phyloP scores from a whole-genome alignment of 805 yeast genomes.

The Barnettozyma pratensis region DNA sequence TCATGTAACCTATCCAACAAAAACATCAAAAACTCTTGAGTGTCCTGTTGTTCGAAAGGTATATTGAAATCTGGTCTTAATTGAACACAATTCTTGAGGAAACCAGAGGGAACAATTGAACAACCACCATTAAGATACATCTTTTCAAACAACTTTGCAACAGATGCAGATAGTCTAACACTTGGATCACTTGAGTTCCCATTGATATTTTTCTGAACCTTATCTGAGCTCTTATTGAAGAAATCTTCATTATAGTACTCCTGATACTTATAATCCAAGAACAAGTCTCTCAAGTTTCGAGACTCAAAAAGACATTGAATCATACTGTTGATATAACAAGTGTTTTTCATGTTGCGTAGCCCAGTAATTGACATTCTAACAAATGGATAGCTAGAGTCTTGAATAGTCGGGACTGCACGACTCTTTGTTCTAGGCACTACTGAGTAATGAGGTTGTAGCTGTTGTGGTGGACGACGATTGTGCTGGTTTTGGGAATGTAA shows the following conservation, averaged over 20 bases:
- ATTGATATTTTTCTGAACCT: not conserved
- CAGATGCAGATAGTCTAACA: slow-evolving; percentile 38
- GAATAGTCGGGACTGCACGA: slow-evolving; percentile 31
- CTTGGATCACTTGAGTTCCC: not conserved
- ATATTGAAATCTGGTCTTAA: slow-evolving; percentile 64
- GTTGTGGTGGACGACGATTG: slow-evolving; percentile 7
- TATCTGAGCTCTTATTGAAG: slow-evolving; percentile 17
- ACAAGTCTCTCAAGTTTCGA: slow-evolving; percentile 41
- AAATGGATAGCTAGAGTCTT: slow-evolving; percentile 31
- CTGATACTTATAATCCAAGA: slow-evolving; percentile 40
- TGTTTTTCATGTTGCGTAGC: slow-evolving; percentile 60
- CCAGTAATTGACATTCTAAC: slow-evolving; percentile 53
- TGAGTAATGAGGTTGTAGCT: not conserved
- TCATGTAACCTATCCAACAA: slow-evolving; percentile 64
- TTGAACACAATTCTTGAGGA: slow-evolving; percentile 44
- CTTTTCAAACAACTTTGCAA: slow-evolving; percentile 49
- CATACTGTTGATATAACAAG: slow-evolving; percentile 74
- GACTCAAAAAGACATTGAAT: slow-evolving; percentile 64
- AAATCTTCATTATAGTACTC: slow-evolving; percentile 33
- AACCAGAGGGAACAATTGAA: slow-evolving; percentile 60
- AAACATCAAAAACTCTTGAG: slow-evolving; percentile 69
- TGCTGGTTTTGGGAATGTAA: not conserved
- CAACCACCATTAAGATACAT: slow-evolving; percentile 56
- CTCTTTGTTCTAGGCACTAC: slow-evolving; percentile 14
- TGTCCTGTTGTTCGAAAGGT: slow-evolving; percentile 76